These are phyloP conservation scores for Hymenoscyphus linearis DNA, from an alignment of 2,329 filamentous ascomycete species.

Conservation along the genomic window DNA sequence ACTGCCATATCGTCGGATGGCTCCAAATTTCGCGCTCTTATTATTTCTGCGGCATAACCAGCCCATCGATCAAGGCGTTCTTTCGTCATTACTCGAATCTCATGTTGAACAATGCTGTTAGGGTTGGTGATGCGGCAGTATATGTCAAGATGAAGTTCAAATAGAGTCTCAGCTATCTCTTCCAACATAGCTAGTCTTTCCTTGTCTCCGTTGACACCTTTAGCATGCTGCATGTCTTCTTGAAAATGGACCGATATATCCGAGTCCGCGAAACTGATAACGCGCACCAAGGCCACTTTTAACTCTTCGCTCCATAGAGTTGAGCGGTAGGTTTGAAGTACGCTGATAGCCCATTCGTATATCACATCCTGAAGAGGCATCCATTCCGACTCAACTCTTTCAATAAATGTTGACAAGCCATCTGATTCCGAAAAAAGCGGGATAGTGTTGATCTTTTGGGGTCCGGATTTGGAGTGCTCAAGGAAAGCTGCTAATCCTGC, in stretches of 20 bases:
- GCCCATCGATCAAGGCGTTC: constrained; percentile 58
- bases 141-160: constrained; percentile 63
- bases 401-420: constrained; percentile 48
- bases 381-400: constrained; percentile 44
- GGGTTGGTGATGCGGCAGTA: constrained; percentile 58
- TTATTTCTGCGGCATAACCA: constrained; percentile 47
- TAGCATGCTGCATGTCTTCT: constrained; percentile 35
- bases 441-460: constrained; percentile 44
- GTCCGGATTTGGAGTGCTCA: constrained; percentile 55
- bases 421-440: constrained; percentile 47
- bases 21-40: constrained; percentile 32
- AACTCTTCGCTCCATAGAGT: constrained; percentile 53
- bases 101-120: constrained; percentile 48
- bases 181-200: constrained; percentile 35
- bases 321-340: constrained; percentile 47
- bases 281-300: constrained; percentile 52
- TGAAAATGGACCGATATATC: constrained; percentile 44
- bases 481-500: constrained; percentile 55
- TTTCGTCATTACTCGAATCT: constrained; percentile 47
- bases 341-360: constrained; percentile 51
- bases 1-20: constrained; percentile 40
- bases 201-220: constrained; percentile 6
- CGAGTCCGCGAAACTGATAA: constrained; percentile 45
- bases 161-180: constrained; percentile 54
- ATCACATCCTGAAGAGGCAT: constrained; percentile 51